Evolutionary conservation across 108 stramenopile genomes (phyloP), one percentile per base, ranked within the genome.

Genomic region (Skeletonema tropicum): DNA sequence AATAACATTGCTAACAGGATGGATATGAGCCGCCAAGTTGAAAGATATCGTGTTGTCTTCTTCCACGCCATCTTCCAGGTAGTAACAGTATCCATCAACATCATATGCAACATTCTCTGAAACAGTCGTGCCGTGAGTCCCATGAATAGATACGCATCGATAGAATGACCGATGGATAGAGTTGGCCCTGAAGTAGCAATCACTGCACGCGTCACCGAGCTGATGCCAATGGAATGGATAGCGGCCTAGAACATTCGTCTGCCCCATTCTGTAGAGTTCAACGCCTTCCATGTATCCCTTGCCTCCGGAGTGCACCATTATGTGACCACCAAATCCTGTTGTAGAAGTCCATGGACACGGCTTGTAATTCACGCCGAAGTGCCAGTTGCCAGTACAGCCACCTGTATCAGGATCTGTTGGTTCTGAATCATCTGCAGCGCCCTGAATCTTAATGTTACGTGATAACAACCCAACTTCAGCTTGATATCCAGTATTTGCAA

Each of bases 261-360:
- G 84, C 14, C 87, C 87, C 87, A 88, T 88, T 10, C 84, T 49
- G 38, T 63, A 79, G 0, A 85, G 61, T 49, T 85, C 68, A 3
- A 85, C 77, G 15, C 85, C 85, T 60, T 73, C 68, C 6, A 88
- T 73, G 48, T 49, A 68, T 12, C 64, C 80, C 6, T 26, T 32
- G 17, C 77, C 85, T 23, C 67, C 72, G 5, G 62, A 38, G 15
- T 41, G 60, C 29, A 75, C 41, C 36, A 86, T 84, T 60, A 80
- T 66, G 46, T 88, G 87, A 1, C 87, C 87, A 12, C 88, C 88
- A 66, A 71, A 86, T 3, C 83, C 85, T 17, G 83, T 84, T n/a
- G 76, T 38, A 17, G 66, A 25, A 19, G 32, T 82, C 60, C 72
- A 36, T 6, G 39, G 46, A 21, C 84, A 84, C 15, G 82, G 84